Evolutionary conservation across 495 filamentous ascomycete genomes (phyloP), one percentile per base, ranked within the genome.

Genomic region (Penicillium antarcticum): DNA sequence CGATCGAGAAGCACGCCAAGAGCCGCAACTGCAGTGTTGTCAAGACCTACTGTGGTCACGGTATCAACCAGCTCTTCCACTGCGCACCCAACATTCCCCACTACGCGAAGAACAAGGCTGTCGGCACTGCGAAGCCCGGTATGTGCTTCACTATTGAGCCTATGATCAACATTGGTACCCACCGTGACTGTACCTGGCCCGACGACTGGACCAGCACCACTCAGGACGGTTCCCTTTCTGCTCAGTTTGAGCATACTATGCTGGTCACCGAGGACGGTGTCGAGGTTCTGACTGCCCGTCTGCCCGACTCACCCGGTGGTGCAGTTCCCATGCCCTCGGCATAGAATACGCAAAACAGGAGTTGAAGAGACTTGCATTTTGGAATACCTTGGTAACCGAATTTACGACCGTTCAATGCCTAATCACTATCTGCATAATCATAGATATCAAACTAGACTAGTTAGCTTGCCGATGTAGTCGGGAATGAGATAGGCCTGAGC

Each of bases 71-170:
- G 34, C 70, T 92, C 32, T 95, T 95, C 78, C 90, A 95, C 69
- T 83, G 82, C 62, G 80, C 88, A 10, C 90, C 90, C 12, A 92
- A 89, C 62, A 79, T 95, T 13, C 90, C 91, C 3, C 90, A 95
- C 67, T 95, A 95, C 58, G 88, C 78, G 26, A 92, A 89, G 70
- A 95, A 95, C 68, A 95, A 94, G 80, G 89, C 90, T 1, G 87
- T 94, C 0, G 90, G 90, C 36, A 82, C 82, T 16, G 90, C 89
- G 36, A 92, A 94, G 71, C 80, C 84, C 5, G 90, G 91, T 29
- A 94, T 95, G 91, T 91, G 87, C 55, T 95, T 95, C 52, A 95
- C 91, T 1, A 95, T 95, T 51, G 90, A 95, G 71, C 90, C 90
- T 13, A 95, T 95, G 89, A 88, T 95, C 57, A 87, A 87, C 34